phyloP scores from a whole-genome alignment of 2,329 filamentous ascomycete species.

The Monilinia fructigena region DNA sequence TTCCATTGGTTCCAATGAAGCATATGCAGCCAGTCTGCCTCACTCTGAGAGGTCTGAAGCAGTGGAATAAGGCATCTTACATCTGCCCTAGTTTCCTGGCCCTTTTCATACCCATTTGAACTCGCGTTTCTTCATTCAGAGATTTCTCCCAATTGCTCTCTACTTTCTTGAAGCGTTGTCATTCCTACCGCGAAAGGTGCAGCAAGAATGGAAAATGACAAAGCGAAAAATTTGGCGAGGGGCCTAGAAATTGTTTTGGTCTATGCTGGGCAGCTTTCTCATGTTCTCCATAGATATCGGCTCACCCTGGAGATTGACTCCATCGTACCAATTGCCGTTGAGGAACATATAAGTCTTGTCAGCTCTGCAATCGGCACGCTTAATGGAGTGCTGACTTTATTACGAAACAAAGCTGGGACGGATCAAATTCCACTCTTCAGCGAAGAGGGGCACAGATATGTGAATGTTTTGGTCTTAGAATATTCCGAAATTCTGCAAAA shows the following conservation, averaged over 20 bases:
- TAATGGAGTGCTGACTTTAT: slow-evolving; percentile 28
- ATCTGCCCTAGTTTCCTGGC: not conserved
- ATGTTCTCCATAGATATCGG: slow-evolving; percentile 30
- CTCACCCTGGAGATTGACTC: slow-evolving; percentile 16
- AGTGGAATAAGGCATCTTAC: not conserved
- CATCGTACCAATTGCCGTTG: slow-evolving; percentile 21
- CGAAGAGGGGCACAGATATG: slow-evolving; percentile 29
- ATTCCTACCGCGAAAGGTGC: not conserved
- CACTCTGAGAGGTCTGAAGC: slow-evolving; percentile 1
- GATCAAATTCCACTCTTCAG: slow-evolving; percentile 29
- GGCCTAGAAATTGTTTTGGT: slow-evolving; percentile 21
- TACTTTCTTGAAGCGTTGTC: not conserved
- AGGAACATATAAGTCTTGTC: slow-evolving; percentile 29
- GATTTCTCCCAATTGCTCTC: not conserved
- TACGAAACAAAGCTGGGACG: slow-evolving; percentile 24
- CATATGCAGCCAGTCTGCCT: slow-evolving; percentile 14
- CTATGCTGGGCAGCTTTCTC: slow-evolving; percentile 30
- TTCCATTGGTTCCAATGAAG: slow-evolving; percentile 3
- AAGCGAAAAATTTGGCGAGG: slow-evolving; percentile 14
- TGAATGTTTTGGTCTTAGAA: slow-evolving; percentile 30
- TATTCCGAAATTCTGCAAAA: slow-evolving; percentile 28
- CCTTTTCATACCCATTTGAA: not conserved
- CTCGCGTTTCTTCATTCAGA: not conserved
- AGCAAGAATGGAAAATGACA: slow-evolving; percentile 26
- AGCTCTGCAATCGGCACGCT: slow-evolving; percentile 30